phyloP scores from a whole-genome alignment of 495 filamentous ascomycete genomes.

The Diplogelasinospora grovesii region DNA sequence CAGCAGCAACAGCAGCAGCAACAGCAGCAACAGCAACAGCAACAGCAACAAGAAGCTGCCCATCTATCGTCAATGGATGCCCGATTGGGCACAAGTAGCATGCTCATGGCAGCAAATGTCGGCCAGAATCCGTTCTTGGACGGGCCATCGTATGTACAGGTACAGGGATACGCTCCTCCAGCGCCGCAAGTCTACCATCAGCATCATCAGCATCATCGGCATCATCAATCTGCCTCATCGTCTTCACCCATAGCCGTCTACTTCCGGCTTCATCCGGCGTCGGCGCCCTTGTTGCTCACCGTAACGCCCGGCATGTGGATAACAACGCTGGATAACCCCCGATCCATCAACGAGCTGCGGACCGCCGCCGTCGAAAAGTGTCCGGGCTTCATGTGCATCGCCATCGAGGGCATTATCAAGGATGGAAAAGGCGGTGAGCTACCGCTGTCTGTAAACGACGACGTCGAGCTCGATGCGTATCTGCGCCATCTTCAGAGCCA shows the following conservation, averaged over 20 bases:
- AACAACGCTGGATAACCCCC: conserved; percentile 42
- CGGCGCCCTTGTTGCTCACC: conserved; percentile 39
- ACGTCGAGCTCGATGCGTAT: conserved; percentile 65
- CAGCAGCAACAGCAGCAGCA: neutral
- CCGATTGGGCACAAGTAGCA: conserved; percentile 3
- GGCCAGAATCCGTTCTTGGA: conserved; percentile 5
- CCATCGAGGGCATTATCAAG: conserved; percentile 60
- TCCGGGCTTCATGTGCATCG: conserved; percentile 47
- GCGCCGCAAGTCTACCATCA: neutral
- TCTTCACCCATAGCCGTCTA: conserved; percentile 45
- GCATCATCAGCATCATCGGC: conserved; percentile 6
- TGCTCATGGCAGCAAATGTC: neutral
- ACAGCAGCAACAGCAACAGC: neutral
- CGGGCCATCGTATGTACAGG: conserved; percentile 10
- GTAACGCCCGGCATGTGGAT: conserved; percentile 52
- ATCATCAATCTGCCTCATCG: conserved; percentile 5
- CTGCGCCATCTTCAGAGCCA: conserved; percentile 51
- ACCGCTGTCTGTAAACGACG: conserved; percentile 53
- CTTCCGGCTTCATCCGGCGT: conserved; percentile 56
- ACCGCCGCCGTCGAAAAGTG: conserved; percentile 48
- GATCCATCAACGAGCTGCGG: conserved; percentile 51
- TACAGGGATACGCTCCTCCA: conserved; percentile 1
- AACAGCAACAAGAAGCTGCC: too few relatives aligned
- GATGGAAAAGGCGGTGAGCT: conserved; percentile 51
- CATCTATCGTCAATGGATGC: conserved; percentile 11